These are phyloP conservation scores for Xylariaceae sp. DNA, from an alignment of 2,329 filamentous ascomycete genomes.

Conservation along the genomic window DNA sequence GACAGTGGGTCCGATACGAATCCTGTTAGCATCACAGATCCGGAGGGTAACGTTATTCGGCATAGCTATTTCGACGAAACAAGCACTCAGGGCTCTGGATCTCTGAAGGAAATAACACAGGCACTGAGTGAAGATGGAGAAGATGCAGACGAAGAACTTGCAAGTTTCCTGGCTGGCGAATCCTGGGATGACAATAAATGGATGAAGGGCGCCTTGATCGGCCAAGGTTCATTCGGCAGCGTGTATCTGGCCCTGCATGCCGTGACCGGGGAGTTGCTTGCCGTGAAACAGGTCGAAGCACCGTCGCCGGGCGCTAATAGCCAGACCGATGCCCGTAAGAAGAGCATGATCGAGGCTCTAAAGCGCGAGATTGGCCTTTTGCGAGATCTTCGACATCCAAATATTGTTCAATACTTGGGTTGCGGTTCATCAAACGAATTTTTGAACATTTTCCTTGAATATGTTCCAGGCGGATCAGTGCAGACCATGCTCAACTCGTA, in stretches of 20 bases:
- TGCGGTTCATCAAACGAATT: slow-evolving; percentile 87
- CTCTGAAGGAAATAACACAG: slow-evolving; percentile 77
- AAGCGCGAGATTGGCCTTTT: slow-evolving; percentile 95
- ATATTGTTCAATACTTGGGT: slow-evolving; percentile 97
- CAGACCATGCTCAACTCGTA: slow-evolving; percentile 99
- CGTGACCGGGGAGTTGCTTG: slow-evolving; percentile 93
- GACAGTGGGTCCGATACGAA: slow-evolving; percentile 70
- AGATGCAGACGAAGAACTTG: slow-evolving; percentile 82
- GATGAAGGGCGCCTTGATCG: slow-evolving; percentile 98
- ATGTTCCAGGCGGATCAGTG: slow-evolving; percentile 94
- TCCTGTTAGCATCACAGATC: slow-evolving; percentile 69
- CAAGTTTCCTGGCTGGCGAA: slow-evolving; percentile 85
- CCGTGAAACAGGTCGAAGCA: slow-evolving; percentile 95
- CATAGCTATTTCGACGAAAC: slow-evolving; percentile 85
- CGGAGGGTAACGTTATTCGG: slow-evolving; percentile 62
- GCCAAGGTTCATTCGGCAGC: slow-evolving; percentile 92
- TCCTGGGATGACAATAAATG: slow-evolving; percentile 97
- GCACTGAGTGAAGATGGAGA: slow-evolving; percentile 88
- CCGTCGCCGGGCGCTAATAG: slow-evolving; percentile 73
- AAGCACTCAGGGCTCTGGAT: slow-evolving; percentile 66
- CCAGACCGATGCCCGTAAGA: slow-evolving; percentile 84
- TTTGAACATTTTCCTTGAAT: slow-evolving; percentile 99
- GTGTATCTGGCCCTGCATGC: slow-evolving; percentile 94
- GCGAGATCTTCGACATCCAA: slow-evolving; percentile 88
- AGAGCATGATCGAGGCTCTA: slow-evolving; percentile 94